Percentiles rank a stretch among this genome's conserved stretches.
These are phyloP conservation scores for Kregervanrija delftensis DNA, from an alignment of 805 yeast species.

Conservation along the genomic window DNA sequence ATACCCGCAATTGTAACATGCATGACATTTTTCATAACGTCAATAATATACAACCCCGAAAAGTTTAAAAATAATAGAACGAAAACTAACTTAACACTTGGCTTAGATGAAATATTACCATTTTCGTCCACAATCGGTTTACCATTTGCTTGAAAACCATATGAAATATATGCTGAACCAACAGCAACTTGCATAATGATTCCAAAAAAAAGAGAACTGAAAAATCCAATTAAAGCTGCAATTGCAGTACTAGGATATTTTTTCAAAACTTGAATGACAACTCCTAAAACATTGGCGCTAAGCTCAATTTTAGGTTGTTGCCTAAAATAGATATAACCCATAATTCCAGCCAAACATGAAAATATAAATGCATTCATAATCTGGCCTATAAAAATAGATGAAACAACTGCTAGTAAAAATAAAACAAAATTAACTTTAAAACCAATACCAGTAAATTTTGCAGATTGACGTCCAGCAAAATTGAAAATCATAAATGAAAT, in stretches of 20 bases:
- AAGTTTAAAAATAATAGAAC: conserved; percentile 44
- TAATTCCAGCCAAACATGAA: conserved; percentile 33
- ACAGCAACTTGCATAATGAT: conserved; percentile 4
- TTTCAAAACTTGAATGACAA: conserved; percentile 70
- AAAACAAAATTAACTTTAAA: conserved; percentile 64
- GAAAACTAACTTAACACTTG: conserved; percentile 51
- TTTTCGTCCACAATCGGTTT: conserved; percentile 5
- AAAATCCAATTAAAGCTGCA: conserved; percentile 31
- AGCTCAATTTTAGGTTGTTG: conserved; percentile 18
- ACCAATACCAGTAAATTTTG: conserved; percentile 60
- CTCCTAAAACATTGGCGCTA: conserved; percentile 20
- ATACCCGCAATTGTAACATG: conserved; percentile 81
- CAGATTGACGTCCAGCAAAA: conserved; percentile 60
- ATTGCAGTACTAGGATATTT: conserved; percentile 60
- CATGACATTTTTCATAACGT: conserved; percentile 72
- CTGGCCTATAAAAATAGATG: conserved; percentile 1
- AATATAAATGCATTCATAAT: background rate
- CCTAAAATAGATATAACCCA: conserved; percentile 47
- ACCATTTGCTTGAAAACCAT: conserved; percentile 13
- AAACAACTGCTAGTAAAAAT: conserved; percentile 23
- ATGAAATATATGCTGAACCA: conserved; percentile 8
- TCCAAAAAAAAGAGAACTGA: conserved; percentile 2
- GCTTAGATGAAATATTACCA: conserved; percentile 15
- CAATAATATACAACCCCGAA: conserved; percentile 79
- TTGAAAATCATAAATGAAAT: conserved; percentile 50